phyloP scores from a whole-genome alignment of 768 basidiomycete species.

The Leucocoprinus leucothites region DNA sequence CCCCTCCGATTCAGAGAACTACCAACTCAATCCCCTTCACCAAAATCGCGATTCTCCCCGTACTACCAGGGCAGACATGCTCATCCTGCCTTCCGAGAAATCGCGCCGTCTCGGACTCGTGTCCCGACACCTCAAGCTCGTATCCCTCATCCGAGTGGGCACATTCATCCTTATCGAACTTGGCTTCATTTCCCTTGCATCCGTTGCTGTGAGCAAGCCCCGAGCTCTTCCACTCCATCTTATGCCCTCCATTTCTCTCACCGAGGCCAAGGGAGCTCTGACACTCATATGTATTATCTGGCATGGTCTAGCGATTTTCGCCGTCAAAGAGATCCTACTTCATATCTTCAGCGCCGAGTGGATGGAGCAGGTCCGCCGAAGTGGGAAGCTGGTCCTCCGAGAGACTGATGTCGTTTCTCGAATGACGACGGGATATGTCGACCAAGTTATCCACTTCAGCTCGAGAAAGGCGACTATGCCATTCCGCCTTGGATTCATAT shows the following conservation, averaged over 20 bases:
- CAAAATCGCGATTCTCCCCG: no score
- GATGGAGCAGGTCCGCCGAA: not conserved
- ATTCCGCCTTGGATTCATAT: conserved; percentile 1
- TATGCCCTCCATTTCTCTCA: not conserved
- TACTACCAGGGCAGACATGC: no score
- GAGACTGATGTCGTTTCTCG: conserved; percentile 8
- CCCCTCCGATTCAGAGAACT: no score
- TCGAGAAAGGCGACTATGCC: not conserved
- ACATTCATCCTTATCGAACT: not conserved
- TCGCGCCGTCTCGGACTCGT: no score
- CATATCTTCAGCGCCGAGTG: conserved; percentile 10
- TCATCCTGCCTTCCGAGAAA: no score
- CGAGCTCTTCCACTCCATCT: not conserved
- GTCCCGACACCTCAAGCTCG: no score
- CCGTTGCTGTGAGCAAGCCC: not conserved
- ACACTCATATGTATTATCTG: not conserved
- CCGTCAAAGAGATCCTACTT: not conserved
- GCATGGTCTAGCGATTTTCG: conserved; percentile 1
- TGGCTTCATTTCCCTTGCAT: conserved; percentile 1
- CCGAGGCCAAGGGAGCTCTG: conserved; percentile 6
- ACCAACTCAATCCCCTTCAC: no score
- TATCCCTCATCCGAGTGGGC: not conserved
- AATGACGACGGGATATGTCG: conserved; percentile 1
- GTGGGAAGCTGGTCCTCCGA: not conserved
- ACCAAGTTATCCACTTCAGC: conserved; percentile 1